Conservation (phyloP, 1,284 basidiomycete genomes). For the Microbotryum intermedium region DNA sequence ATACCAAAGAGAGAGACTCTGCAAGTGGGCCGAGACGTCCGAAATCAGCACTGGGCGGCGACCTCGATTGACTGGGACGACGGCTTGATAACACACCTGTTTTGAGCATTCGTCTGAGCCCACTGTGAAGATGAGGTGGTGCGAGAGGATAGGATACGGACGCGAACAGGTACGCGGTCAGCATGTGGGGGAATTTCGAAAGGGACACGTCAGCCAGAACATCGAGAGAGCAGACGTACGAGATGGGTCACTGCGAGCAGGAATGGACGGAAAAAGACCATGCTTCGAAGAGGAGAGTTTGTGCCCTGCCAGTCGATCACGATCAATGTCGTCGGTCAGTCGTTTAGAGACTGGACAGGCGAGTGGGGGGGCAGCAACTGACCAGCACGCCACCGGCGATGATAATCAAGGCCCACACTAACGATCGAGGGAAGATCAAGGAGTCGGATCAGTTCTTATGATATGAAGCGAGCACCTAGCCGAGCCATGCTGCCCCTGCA, state of each 20-base stretch:
- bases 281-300: conserved; percentile 56
- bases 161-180: neutral
- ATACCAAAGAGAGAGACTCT: conserved; percentile 63
- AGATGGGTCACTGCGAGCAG: conserved; percentile 61
- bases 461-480: neutral
- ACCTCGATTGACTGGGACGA: neutral
- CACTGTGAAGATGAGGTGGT: conserved; percentile 39
- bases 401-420: conserved; percentile 38
- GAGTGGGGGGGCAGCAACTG: conserved; percentile 35
- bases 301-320: conserved; percentile 41
- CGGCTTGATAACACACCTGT: conserved; percentile 38
- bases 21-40: neutral
- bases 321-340: no score
- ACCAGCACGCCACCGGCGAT: conserved; percentile 55
- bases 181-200: neutral
- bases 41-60: no score
- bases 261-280: conserved; percentile 57
- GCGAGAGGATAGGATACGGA: no score
- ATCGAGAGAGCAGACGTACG: conserved; percentile 1
- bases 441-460: neutral
- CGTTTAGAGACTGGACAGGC: neutral
- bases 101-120: conserved; percentile 56
- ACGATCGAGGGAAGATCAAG: neutral
- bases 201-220: no score
- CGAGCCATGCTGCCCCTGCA: neutral